A percentile compares a stretch with the other conserved stretches of the same genome.
These are phyloP conservation scores for Oropetium thomaeum DNA, from an alignment of 176 grass and related monocot genomes.

Conservation along the genomic window DNA sequence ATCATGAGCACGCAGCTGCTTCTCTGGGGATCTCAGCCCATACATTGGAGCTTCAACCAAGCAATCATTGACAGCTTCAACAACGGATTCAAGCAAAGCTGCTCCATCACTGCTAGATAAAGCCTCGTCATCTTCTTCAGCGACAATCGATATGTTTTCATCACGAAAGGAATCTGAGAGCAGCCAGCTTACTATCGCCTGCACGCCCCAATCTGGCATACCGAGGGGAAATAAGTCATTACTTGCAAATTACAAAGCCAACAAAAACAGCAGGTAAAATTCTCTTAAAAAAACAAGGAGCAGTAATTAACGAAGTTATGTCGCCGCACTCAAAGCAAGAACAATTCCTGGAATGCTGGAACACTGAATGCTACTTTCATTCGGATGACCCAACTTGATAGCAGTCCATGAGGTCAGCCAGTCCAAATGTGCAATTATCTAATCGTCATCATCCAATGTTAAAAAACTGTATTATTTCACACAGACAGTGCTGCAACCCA, in stretches of 20 bases:
- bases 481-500: background rate
- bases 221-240: background rate
- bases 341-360: background rate
- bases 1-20: conserved; percentile 47
- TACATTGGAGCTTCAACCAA: conserved; percentile 72
- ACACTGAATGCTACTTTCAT: background rate
- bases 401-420: background rate
- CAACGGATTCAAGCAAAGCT: conserved; percentile 64
- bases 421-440: conserved; percentile 3
- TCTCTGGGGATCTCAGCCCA: conserved; percentile 54
- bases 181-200: conserved; percentile 80
- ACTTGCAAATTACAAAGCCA: background rate
- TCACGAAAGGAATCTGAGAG: conserved; percentile 65
- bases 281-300: background rate
- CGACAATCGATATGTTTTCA: conserved; percentile 63
- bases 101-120: conserved; percentile 47
- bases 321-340: background rate
- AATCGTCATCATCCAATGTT: background rate
- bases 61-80: conserved; percentile 61
- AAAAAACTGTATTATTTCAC: background rate
- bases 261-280: background rate
- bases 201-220: conserved; percentile 87
- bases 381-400: background rate
- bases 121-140: conserved; percentile 80
- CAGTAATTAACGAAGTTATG: background rate